phyloP scores from a whole-genome alignment of 305 asterid genomes.

The Rubia tinctorum region DNA sequence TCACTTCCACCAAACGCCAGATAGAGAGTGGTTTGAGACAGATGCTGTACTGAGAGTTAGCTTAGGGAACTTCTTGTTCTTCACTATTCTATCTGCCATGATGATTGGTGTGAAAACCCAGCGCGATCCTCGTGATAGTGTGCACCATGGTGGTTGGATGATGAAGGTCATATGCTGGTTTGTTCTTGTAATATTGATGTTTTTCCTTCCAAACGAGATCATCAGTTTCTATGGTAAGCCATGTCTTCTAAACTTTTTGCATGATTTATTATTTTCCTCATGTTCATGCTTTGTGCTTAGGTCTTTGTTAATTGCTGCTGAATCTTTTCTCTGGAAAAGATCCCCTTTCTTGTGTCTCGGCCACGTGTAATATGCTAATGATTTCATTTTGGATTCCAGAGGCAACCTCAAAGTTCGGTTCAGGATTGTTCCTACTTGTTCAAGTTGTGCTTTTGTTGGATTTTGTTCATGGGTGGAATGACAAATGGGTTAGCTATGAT shows the following conservation, averaged over 20 bases:
- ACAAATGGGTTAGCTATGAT: slow-evolving; percentile 94
- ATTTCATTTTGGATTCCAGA: slow-evolving; percentile 49
- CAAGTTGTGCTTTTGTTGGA: slow-evolving; percentile 93
- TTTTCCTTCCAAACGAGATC: slow-evolving; percentile 78
- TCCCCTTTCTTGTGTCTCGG: background rate
- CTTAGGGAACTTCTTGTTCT: slow-evolving; percentile 89
- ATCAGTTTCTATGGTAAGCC: slow-evolving; percentile 87
- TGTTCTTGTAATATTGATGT: slow-evolving; percentile 81
- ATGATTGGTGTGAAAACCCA: slow-evolving; percentile 90
- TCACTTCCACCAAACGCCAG: slow-evolving; percentile 84
- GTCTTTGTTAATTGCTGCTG: background rate
- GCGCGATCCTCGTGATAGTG: slow-evolving; percentile 82
- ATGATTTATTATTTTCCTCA: background rate
- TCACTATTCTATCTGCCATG: slow-evolving; percentile 69
- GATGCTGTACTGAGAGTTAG: slow-evolving; percentile 95
- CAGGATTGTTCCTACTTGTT: slow-evolving; percentile 90
- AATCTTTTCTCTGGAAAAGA: background rate
- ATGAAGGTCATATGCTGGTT: slow-evolving; percentile 87
- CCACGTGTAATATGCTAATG: slow-evolving; percentile 10
- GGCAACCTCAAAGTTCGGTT: slow-evolving; percentile 83
- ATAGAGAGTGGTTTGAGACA: slow-evolving; percentile 92
- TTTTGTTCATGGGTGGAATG: slow-evolving; percentile 93
- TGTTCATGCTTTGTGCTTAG: background rate
- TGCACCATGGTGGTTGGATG: slow-evolving; percentile 99
- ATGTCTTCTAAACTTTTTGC: background rate